A percentile compares a stretch with the other conserved stretches of the same genome.
Evolutionary conservation across 1,284 basidiomycete species (phyloP).

Genomic region (Apiotrichum akiyoshidainum): DNA sequence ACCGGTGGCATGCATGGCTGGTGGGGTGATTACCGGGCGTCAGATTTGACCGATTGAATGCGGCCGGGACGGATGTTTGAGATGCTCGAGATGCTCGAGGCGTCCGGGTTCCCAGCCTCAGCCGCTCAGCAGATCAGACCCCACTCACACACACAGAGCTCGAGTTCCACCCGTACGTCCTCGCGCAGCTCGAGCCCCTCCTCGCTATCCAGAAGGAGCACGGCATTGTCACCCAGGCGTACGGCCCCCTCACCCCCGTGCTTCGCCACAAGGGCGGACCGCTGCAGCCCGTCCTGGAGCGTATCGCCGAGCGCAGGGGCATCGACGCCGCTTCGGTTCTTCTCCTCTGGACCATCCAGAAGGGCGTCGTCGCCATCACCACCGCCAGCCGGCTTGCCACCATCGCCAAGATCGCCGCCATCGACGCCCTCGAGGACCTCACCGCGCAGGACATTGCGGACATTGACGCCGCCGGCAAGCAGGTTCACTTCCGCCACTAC

Average conservation of each 20-base stretch:
- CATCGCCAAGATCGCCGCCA: constrained; percentile 62
- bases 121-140: constrained; percentile 56
- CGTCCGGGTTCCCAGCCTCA: too few relatives aligned
- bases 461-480: constrained; percentile 62
- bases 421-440: constrained; percentile 60
- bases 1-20: neutral
- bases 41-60: too few relatives aligned
- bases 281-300: constrained; percentile 56
- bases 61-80: constrained; percentile 4
- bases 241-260: constrained; percentile 59
- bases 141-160: constrained; percentile 53
- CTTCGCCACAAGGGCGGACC: constrained; percentile 58
- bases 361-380: constrained; percentile 62
- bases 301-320: constrained; percentile 48
- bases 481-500: constrained; percentile 57
- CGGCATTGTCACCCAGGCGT: constrained; percentile 64
- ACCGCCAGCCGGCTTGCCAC: constrained; percentile 63
- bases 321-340: constrained; percentile 60
- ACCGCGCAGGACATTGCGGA: constrained; percentile 61
- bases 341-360: constrained; percentile 61
- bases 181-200: constrained; percentile 60
- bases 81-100: constrained; percentile 13
- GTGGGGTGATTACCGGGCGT: too few relatives aligned
- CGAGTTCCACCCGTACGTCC: constrained; percentile 72
- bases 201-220: constrained; percentile 59